Evolutionary conservation across 768 basidiomycete genomes (phyloP).

Genomic region (Psilocybe subaeruginosa): DNA sequence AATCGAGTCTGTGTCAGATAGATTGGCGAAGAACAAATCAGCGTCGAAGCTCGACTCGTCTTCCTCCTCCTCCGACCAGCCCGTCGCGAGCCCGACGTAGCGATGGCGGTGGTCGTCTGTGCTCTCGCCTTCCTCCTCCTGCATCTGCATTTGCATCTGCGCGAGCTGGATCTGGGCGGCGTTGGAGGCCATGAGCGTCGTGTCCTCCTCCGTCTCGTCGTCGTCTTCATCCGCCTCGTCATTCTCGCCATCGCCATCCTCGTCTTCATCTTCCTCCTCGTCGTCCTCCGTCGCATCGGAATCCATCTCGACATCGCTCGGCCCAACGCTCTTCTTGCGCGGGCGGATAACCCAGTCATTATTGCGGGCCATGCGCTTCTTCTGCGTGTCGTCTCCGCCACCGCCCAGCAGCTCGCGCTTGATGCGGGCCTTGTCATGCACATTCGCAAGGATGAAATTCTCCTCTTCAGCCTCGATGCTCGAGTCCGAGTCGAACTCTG

Average conservation of each 20-base stretch:
- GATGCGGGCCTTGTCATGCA: slow-evolving; percentile 52
- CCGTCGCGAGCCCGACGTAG: slow-evolving; percentile 69
- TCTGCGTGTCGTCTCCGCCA: slow-evolving; percentile 37
- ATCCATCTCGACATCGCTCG: slow-evolving; percentile 66
- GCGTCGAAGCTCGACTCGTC: slow-evolving; percentile 83
- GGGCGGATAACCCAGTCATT: slow-evolving; percentile 73
- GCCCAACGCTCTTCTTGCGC: slow-evolving; percentile 70
- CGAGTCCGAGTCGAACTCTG: slow-evolving; percentile 56
- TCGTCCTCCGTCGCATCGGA: slow-evolving; percentile 63
- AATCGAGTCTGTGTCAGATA: slow-evolving; percentile 56
- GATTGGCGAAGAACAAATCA: slow-evolving; percentile 81
- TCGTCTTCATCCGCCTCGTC: slow-evolving; percentile 32
- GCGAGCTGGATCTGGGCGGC: slow-evolving; percentile 1
- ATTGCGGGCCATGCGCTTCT: slow-evolving; percentile 13
- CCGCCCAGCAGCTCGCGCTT: slow-evolving; percentile 60
- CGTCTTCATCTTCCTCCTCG: slow-evolving; percentile 46
- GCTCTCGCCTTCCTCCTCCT: slow-evolving; percentile 32
- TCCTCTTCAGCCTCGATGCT: slow-evolving; percentile 66
- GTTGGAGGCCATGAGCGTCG: slow-evolving; percentile 5
- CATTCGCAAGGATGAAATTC: slow-evolving; percentile 55
- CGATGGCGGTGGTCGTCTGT: slow-evolving; percentile 24
- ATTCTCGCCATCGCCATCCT: slow-evolving; percentile 43
- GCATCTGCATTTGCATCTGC: slow-evolving; percentile 26
- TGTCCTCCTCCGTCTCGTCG: slow-evolving; percentile 31
- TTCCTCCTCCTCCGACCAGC: slow-evolving; percentile 76